Evolutionary conservation across 2,329 filamentous ascomycete species (phyloP), one percentile per base, ranked within the genome.

Genomic region (Fusarium fujikuroi): DNA sequence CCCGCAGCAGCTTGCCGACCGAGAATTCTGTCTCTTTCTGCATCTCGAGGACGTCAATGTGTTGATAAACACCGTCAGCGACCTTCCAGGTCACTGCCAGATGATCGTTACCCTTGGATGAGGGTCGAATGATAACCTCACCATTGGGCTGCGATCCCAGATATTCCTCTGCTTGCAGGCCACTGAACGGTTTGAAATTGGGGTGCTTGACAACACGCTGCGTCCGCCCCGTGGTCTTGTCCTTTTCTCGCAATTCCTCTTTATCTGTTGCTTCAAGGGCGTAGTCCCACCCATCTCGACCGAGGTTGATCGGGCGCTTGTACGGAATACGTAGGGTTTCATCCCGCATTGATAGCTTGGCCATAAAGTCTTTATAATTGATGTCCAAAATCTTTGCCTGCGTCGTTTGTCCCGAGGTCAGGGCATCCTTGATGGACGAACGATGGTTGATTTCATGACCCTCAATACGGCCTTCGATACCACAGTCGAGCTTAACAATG

Each of bases 81-180:
- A 99, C 95, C 85, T 99, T 99, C 96, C 96, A 99, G 1, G 96
- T 99, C 52, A 99, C 91, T 12, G 95, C 95, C 62, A 99, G 87
- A 84, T 99, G 96, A 81, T 99, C 96, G 66, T 94, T 93, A 49
- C 96, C 96, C 82, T 97, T 97, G 34, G 95, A 97, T 2, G 95
- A 98, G 7, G 96, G 95, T 49, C 96, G 92, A 79, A 99, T 98
- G 69, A 99, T 94, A 62, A 97, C 92, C 81, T 98, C 96, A 54
- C 96, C 96, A 11, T 92, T 88, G 58, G 92, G 90, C 81, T 97
- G 94, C 19, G 93, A 93, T 46, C 95, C 95, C 37, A 99, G 88
- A 81, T 92, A 98, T 81, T 98, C 94, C 82, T 98, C 94, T 2
- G 96, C 96, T 83, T 98, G 95, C 5, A 91, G 91, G 36, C 94